Conservation (phyloP, 441 rosid species). For the Jatropha multifida region DNA sequence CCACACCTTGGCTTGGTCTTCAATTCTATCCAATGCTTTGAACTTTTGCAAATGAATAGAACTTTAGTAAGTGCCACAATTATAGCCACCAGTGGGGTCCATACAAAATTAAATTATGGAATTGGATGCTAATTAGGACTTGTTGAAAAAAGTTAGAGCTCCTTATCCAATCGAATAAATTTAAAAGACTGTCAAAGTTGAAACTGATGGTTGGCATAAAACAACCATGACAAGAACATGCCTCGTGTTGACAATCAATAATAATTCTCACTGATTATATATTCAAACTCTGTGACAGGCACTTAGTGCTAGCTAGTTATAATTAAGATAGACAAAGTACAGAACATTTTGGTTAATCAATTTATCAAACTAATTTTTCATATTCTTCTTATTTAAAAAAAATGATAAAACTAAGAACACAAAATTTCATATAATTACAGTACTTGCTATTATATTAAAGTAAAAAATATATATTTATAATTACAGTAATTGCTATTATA, state of each 20-base stretch:
- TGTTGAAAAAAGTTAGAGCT: not conserved
- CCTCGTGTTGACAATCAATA: not conserved
- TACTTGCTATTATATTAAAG: too few relatives aligned
- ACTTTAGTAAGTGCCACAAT: not conserved
- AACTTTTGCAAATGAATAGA: conserved; percentile 1
- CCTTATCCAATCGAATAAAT: not conserved
- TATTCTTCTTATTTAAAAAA: not conserved
- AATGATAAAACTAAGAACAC: not conserved
- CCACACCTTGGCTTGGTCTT: not conserved
- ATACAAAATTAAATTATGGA: not conserved
- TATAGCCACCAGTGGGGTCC: not conserved
- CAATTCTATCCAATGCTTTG: not conserved
- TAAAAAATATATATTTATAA: too few relatives aligned
- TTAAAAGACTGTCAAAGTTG: not conserved
- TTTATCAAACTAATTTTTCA: too few relatives aligned
- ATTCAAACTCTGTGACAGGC: too few relatives aligned
- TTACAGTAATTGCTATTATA: too few relatives aligned
- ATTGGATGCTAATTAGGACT: not conserved
- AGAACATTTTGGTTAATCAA: not conserved
- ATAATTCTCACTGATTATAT: too few relatives aligned
- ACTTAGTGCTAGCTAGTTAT: not conserved
- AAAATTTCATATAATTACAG: not conserved
- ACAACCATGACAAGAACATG: not conserved
- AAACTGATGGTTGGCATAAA: not conserved
- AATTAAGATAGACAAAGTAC: not conserved